phyloP scores from a whole-genome alignment of 495 filamentous ascomycete genomes.

The Collariella sp. region DNA sequence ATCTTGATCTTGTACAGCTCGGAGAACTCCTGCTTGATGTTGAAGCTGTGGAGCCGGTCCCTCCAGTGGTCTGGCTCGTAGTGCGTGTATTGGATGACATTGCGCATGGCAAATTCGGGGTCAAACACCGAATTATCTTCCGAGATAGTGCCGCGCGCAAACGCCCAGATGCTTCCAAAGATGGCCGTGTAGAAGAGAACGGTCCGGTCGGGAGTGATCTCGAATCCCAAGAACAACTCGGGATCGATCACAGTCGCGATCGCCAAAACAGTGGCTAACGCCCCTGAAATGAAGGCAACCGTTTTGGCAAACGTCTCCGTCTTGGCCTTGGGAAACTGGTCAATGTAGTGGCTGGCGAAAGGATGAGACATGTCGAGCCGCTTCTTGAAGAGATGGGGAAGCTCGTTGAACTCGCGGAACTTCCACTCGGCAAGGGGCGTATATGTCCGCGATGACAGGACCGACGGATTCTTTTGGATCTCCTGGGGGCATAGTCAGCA shows the following conservation, averaged over 20 bases:
- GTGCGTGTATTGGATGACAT: slow-evolving; percentile 85
- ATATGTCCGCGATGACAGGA: slow-evolving; percentile 70
- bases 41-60: slow-evolving; percentile 77
- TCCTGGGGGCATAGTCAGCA: slow-evolving; percentile 46
- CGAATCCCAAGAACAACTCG: slow-evolving; percentile 84
- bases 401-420: slow-evolving; percentile 96
- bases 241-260: slow-evolving; percentile 75
- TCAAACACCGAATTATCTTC: slow-evolving; percentile 88
- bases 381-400: slow-evolving; percentile 82
- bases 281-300: slow-evolving; percentile 77
- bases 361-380: slow-evolving; percentile 91
- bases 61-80: slow-evolving; percentile 85
- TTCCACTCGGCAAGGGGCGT: slow-evolving; percentile 96
- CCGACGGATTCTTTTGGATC: slow-evolving; percentile 83
- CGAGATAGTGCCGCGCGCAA: slow-evolving; percentile 68
- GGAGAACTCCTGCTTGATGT: slow-evolving; percentile 76
- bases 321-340: slow-evolving; percentile 95
- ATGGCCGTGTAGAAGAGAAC: slow-evolving; percentile 71
- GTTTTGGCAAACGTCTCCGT: slow-evolving; percentile 73
- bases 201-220: slow-evolving; percentile 75
- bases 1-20: slow-evolving; percentile 80
- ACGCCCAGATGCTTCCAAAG: slow-evolving; percentile 66
- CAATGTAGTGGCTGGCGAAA: slow-evolving; percentile 82
- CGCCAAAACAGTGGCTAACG: slow-evolving; percentile 73
- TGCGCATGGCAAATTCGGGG: slow-evolving; percentile 76